Percentiles rank a stretch among this genome's conserved stretches.
Evolutionary conservation across 2,329 filamentous ascomycete species (phyloP).

Genomic region (Cryphonectria naterciae): DNA sequence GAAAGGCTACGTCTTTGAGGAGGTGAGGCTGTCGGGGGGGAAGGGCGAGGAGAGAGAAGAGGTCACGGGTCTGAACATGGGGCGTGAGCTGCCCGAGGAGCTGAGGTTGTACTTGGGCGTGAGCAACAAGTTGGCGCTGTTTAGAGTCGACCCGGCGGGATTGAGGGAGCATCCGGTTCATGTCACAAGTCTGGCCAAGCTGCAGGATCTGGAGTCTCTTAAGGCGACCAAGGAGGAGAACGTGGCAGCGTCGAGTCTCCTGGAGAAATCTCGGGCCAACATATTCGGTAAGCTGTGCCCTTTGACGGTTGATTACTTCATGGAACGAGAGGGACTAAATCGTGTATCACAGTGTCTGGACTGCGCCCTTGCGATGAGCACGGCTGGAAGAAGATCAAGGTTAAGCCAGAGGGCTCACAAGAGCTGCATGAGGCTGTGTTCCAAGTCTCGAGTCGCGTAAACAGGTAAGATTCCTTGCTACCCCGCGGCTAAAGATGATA

Average conservation of each 20-base stretch:
- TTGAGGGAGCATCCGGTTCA: constrained; percentile 71
- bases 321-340: not conserved
- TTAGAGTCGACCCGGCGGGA: constrained; percentile 64
- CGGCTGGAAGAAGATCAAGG: constrained; percentile 64
- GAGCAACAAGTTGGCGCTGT: constrained; percentile 67
- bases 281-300: constrained; percentile 59
- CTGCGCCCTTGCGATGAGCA: constrained; percentile 70
- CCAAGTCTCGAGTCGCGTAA: constrained; percentile 66
- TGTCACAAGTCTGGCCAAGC: constrained; percentile 66
- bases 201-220: constrained; percentile 63
- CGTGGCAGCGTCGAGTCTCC: constrained; percentile 59
- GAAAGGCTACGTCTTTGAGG: constrained; percentile 61
- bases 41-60: constrained; percentile 65
- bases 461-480: constrained; percentile 49
- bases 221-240: constrained; percentile 55
- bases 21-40: constrained; percentile 45
- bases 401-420: constrained; percentile 53
- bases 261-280: constrained; percentile 71
- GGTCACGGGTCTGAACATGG: constrained; percentile 59
- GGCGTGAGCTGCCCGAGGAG: constrained; percentile 62
- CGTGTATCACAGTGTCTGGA: constrained; percentile 56
- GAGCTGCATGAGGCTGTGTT: constrained; percentile 50
- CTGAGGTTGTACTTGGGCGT: constrained; percentile 69
- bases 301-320: not conserved
- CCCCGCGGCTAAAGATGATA: not conserved